A percentile compares a stretch with the other conserved stretches of the same genome.
Conservation (phyloP, 1,284 basidiomycete genomes). For the Taiwanofungus camphoratus region DNA sequence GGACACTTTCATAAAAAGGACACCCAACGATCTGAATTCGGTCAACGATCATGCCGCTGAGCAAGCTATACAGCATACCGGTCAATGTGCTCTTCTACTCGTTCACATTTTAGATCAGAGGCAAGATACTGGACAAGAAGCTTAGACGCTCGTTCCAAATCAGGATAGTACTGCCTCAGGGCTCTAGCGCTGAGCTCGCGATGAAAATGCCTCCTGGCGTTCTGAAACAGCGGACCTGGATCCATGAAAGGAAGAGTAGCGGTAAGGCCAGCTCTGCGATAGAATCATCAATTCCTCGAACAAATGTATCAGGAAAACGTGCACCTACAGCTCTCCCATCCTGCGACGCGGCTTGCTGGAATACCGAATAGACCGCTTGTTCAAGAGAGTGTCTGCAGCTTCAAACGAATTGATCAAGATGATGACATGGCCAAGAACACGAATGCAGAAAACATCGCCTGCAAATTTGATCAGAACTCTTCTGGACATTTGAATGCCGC, state of each 20-base stretch:
- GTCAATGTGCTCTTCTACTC: slow-evolving; percentile 2
- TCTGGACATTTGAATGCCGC: not conserved
- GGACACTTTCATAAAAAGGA: slow-evolving; percentile 16
- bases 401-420: slow-evolving; percentile 25
- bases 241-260: slow-evolving; percentile 20
- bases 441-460: slow-evolving; percentile 19
- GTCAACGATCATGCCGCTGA: not conserved
- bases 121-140: slow-evolving; percentile 11
- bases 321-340: slow-evolving; percentile 16
- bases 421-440: slow-evolving; percentile 15
- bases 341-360: slow-evolving; percentile 18
- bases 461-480: not conserved
- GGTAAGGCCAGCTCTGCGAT: slow-evolving; percentile 12
- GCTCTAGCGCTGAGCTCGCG: slow-evolving; percentile 12
- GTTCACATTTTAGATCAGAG: not conserved
- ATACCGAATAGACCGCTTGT: slow-evolving; percentile 21
- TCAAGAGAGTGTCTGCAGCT: slow-evolving; percentile 24
- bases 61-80: not conserved
- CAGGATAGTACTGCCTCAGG: slow-evolving; percentile 12
- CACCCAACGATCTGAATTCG: slow-evolving; percentile 11
- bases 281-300: not conserved
- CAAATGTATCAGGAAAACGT: not conserved
- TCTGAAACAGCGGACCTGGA: slow-evolving; percentile 14
- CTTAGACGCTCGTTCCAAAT: slow-evolving; percentile 14
- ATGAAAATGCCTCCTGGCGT: slow-evolving; percentile 17